Percentiles rank a stretch among this genome's conserved stretches.
phyloP scores from a whole-genome alignment of 1,284 basidiomycete genomes.

The Malassezia sympodialis region DNA sequence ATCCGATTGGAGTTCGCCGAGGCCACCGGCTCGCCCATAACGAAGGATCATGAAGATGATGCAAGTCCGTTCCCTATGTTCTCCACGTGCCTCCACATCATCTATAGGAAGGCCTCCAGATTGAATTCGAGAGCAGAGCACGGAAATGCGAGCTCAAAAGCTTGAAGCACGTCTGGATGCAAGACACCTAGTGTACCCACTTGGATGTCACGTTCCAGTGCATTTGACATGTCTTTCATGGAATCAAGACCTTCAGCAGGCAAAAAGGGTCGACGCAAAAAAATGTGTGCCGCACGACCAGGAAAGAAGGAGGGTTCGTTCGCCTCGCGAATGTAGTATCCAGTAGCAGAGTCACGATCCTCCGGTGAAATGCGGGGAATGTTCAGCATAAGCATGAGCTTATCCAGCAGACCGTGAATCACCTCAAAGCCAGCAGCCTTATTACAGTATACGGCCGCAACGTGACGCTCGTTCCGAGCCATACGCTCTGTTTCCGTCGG shows the following conservation, averaged over 20 bases:
- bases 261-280: constrained; percentile 56
- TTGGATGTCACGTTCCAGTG: constrained; percentile 4
- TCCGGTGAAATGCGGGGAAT: constrained; percentile 66
- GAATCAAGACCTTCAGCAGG: constrained; percentile 18
- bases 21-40: neutral
- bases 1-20: neutral
- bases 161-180: constrained; percentile 37
- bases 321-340: constrained; percentile 84
- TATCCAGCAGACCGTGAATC: constrained; percentile 84
- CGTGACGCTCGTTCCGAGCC: constrained; percentile 72
- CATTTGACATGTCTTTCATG: constrained; percentile 12
- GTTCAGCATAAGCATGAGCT: constrained; percentile 87
- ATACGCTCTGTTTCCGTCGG: constrained; percentile 61
- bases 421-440: constrained; percentile 94
- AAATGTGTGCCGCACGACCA: constrained; percentile 80
- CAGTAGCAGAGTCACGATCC: constrained; percentile 53
- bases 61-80: neutral
- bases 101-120: constrained; percentile 78
- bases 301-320: constrained; percentile 88
- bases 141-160: constrained; percentile 62
- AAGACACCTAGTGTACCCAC: constrained; percentile 18
- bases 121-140: constrained; percentile 90
- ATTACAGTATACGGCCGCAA: constrained; percentile 87
- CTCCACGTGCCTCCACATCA: neutral
- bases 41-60: neutral